These are phyloP conservation scores for Beverwykella pulmonaria DNA, from an alignment of 495 filamentous ascomycete genomes.

Conservation along the genomic window DNA sequence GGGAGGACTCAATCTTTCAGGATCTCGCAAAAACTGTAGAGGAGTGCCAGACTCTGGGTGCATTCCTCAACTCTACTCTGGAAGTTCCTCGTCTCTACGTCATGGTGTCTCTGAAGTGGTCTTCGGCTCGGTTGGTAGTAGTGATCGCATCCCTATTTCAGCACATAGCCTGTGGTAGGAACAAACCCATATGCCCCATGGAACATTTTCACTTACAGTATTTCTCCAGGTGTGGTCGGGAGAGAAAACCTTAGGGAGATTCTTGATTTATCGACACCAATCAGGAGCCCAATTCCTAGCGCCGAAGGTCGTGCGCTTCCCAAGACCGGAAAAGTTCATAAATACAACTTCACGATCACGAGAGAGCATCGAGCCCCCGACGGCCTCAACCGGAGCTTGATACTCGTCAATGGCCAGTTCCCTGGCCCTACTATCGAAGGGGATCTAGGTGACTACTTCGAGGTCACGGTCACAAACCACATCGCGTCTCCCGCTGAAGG, in stretches of 20 bases:
- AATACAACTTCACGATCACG: conserved; percentile 46
- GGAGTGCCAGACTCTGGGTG: too few relatives aligned
- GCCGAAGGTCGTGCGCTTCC: conserved; percentile 1
- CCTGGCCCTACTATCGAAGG: conserved; percentile 45
- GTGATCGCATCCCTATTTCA: too few relatives aligned
- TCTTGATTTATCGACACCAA: background rate
- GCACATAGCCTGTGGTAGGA: background rate
- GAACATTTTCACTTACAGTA: background rate
- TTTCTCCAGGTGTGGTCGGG: background rate
- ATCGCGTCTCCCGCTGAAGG: conserved; percentile 29
- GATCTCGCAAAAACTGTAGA: too few relatives aligned
- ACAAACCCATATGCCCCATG: background rate
- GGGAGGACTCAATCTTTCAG: too few relatives aligned
- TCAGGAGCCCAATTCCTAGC: background rate
- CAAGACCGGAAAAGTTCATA: too few relatives aligned
- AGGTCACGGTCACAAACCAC: conserved; percentile 42
- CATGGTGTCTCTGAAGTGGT: too few relatives aligned
- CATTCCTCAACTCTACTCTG: too few relatives aligned
- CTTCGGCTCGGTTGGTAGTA: too few relatives aligned
- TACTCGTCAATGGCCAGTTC: conserved; percentile 43
- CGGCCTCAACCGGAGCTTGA: conserved; percentile 34
- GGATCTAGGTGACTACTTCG: conserved; percentile 47
- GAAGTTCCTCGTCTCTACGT: too few relatives aligned
- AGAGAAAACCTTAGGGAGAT: background rate
- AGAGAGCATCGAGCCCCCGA: conserved; percentile 37